These are phyloP conservation scores for Kewa caespitosa DNA, from an alignment of 179 eudicot genomes.

Conservation along the genomic window DNA sequence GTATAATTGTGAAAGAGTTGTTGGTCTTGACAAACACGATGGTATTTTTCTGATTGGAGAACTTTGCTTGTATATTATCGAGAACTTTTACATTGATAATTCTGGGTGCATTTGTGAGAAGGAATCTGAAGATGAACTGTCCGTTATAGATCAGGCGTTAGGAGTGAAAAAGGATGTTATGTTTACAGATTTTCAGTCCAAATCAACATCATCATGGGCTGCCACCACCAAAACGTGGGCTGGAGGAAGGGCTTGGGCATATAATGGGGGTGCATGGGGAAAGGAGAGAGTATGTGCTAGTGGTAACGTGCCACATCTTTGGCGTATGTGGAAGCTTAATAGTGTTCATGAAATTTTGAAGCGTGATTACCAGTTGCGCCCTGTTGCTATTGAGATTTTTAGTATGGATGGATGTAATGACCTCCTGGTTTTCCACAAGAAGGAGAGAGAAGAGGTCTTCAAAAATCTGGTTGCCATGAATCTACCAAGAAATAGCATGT, in stretches of 20 bases:
- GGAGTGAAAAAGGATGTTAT: slow-evolving; percentile 94
- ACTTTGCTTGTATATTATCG: slow-evolving; percentile 81
- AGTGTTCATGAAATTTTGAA: slow-evolving; percentile 96
- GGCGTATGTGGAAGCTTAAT: slow-evolving; percentile 98
- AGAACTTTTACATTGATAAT: slow-evolving; percentile 82
- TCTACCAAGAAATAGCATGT: slow-evolving; percentile 98
- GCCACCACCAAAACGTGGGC: slow-evolving; percentile 48
- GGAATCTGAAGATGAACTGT: slow-evolving; percentile 86
- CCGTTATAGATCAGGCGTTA: slow-evolving; percentile 91
- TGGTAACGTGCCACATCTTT: slow-evolving; percentile 80
- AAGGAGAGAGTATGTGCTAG: slow-evolving; percentile 76
- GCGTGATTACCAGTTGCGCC: slow-evolving; percentile 99
- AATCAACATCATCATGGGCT: slow-evolving; percentile 82
- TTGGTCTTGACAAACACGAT: slow-evolving; percentile 97
- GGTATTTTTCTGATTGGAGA: slow-evolving; percentile 98
- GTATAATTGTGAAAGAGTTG: slow-evolving; percentile 95
- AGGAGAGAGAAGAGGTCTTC: slow-evolving; percentile 98
- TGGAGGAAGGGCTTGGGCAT: slow-evolving; percentile 99
- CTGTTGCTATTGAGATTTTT: slow-evolving; percentile 95
- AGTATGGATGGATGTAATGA: slow-evolving; percentile 99
- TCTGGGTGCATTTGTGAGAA: slow-evolving; percentile 95
- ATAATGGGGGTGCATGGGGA: slow-evolving; percentile 99
- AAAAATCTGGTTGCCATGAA: slow-evolving; percentile 91
- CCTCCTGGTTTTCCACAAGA: slow-evolving; percentile 95
- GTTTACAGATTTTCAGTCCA: slow-evolving; percentile 76